Conservation (phyloP, 2,329 filamentous ascomycete species). For the Monosporascus sp. region DNA sequence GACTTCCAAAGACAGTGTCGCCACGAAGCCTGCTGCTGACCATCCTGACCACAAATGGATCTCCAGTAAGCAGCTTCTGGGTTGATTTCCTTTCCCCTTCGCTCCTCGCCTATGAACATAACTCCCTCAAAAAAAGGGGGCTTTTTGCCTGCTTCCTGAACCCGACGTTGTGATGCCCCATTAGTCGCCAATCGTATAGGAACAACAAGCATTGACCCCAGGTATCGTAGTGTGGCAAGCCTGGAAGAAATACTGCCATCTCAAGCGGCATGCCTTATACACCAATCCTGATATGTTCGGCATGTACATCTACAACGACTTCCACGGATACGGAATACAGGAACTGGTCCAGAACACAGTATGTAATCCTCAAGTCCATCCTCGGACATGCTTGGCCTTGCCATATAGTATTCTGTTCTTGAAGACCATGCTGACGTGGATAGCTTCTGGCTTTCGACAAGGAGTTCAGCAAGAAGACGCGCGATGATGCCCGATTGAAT, state of each 20-base stretch:
- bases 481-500: conserved; percentile 11
- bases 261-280: conserved; percentile 11
- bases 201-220: no score
- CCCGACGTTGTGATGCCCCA: no score
- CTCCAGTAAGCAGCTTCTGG: background rate
- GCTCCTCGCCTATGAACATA: no score
- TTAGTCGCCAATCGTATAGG: no score
- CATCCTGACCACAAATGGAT: conserved; percentile 12
- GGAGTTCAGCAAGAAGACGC: conserved; percentile 15
- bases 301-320: conserved; percentile 26
- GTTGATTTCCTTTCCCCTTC: no score
- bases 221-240: conserved; percentile 9
- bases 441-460: conserved; percentile 15
- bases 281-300: conserved; percentile 21
- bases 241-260: conserved; percentile 12
- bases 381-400: background rate
- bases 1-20: conserved; percentile 5
- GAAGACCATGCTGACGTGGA: background rate
- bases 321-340: conserved; percentile 21
- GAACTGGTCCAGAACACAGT: conserved; percentile 24
- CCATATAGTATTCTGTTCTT: background rate
- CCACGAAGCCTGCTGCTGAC: conserved; percentile 9
- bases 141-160: no score
- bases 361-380: conserved; percentile 4
- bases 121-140: no score